A percentile compares a stretch with the other conserved stretches of the same genome.
These are phyloP conservation scores for Heritiera littoralis DNA, from an alignment of 345 rosid genomes.

Conservation along the genomic window DNA sequence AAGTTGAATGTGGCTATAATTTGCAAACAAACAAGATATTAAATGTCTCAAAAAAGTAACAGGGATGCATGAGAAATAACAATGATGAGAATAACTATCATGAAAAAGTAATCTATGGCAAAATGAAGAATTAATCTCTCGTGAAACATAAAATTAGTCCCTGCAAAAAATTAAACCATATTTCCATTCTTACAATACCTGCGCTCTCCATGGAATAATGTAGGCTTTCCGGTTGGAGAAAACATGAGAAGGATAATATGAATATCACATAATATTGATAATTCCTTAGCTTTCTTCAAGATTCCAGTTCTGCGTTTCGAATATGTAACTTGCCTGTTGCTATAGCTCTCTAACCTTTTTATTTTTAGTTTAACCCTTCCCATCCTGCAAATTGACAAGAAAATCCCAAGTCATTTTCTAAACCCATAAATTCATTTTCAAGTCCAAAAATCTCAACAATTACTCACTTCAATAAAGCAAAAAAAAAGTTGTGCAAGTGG, in stretches of 20 bases:
- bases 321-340: conserved; percentile 76
- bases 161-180: neutral
- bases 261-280: conserved; percentile 82
- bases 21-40: neutral
- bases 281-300: conserved; percentile 86
- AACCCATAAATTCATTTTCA: neutral
- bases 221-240: conserved; percentile 79
- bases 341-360: conserved; percentile 76
- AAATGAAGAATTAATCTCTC: conserved; percentile 1
- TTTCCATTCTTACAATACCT: conserved; percentile 42
- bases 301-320: conserved; percentile 83
- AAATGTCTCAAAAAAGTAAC: neutral
- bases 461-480: conserved; percentile 34
- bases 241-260: conserved; percentile 86
- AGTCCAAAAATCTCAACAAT: conserved; percentile 1
- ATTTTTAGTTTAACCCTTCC: conserved; percentile 91
- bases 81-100: neutral
- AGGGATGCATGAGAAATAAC: neutral
- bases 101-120: neutral
- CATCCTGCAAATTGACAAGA: conserved; percentile 48
- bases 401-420: neutral
- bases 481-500: conserved; percentile 27
- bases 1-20: neutral
- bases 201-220: conserved; percentile 68
- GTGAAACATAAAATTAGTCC: neutral